Base-by-base conservation (phyloP, 768 basidiomycete species). In the Phlegmacium glaucopus region DNA sequence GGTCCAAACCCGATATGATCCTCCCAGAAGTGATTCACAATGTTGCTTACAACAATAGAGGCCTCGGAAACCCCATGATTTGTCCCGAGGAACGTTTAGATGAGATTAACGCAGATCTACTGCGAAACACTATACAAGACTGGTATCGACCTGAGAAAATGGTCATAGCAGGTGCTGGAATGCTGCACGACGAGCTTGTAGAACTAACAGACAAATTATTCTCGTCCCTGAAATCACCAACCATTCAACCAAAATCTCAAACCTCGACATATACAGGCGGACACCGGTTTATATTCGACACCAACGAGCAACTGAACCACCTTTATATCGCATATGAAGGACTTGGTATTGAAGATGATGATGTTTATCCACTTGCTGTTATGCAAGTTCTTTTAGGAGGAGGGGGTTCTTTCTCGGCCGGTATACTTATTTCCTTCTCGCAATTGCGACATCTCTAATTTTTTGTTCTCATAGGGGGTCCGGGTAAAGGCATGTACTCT, bases 401-500 rank as follows among this genome's bases (percentile, higher is more conserved):
- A 1, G 95, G 95, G 7, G 94, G 94, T 13, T 90, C 86, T 63
- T 99, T 99, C 76, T 96, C 94, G 29, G 95, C 95, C 12, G 90
- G 83, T 83, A 56, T 34, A 72, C 52, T 8, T 28, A 13, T 6
- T 44, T 42, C 48, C 13, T 11, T 27, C 12, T 49, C 15, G 22
- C 44, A 25, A 50, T 16, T 28, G 17, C 28, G 35, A 32, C 11
- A 1, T 39, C 28, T 6, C 28, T 38, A 45, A 34, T 45, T 28
- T 42, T 44, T 42, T 46, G 44, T 55, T 44, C 30, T 42, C 43
- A 17, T 57, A 79, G 93, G 95, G 53, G 95, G 95, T 4, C 95
- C 95, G 2, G 95, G 95, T 12, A 98, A 98, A 72, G 95, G 95
- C 58, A 98, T 98, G 95, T 98, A 96, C 75, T 93, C 94, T 28